These are phyloP conservation scores for Schizophyllum commune DNA, from an alignment of 1,284 basidiomycete species.

Conservation along the genomic window DNA sequence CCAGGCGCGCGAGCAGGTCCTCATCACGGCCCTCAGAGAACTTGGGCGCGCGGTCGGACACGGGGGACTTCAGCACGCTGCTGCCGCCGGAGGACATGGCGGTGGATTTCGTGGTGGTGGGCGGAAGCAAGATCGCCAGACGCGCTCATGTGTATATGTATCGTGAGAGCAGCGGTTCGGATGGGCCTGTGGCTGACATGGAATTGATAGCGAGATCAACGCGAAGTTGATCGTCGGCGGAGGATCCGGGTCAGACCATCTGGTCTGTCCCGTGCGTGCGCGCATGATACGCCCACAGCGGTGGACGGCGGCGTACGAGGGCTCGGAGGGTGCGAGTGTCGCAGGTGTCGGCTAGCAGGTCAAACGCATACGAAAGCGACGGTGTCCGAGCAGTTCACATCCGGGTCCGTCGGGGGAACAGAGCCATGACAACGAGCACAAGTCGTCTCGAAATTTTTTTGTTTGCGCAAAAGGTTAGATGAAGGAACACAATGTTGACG, in stretches of 20 bases:
- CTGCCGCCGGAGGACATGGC: background rate
- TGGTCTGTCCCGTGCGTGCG: background rate
- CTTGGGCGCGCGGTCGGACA: background rate
- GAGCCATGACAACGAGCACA: too few species aligned
- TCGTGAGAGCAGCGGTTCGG: background rate
- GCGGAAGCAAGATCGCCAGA: background rate
- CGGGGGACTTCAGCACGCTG: too few species aligned
- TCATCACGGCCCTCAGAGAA: constrained; percentile 23
- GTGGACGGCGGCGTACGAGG: too few species aligned
- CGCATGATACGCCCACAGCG: background rate
- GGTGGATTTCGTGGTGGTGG: too few species aligned
- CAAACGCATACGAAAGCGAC: too few species aligned
- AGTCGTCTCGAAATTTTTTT: too few species aligned
- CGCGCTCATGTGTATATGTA: background rate
- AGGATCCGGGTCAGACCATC: background rate
- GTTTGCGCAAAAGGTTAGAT: too few species aligned
- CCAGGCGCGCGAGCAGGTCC: constrained; percentile 32
- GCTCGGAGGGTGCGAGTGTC: too few species aligned
- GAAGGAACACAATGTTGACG: too few species aligned
- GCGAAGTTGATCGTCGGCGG: background rate
- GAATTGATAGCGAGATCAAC: background rate
- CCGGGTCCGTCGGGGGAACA: too few species aligned
- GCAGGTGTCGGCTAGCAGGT: too few species aligned
- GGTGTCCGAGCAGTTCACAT: too few species aligned
- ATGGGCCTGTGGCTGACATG: background rate